These are phyloP conservation scores for Scolecobasidium constrictum DNA, from an alignment of 2,329 filamentous ascomycete genomes.

Conservation along the genomic window DNA sequence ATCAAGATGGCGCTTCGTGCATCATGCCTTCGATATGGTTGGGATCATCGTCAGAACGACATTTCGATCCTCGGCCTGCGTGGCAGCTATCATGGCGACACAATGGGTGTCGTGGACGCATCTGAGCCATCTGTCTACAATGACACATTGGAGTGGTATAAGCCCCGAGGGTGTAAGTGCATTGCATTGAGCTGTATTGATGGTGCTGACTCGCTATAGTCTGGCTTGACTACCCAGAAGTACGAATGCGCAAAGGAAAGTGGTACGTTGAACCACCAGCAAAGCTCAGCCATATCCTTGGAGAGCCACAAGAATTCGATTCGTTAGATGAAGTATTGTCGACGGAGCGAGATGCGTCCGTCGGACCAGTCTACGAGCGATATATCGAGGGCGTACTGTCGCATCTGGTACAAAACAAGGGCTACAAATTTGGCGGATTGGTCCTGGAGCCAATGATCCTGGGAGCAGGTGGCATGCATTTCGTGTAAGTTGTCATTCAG, in stretches of 20 bases:
- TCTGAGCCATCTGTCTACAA: slow-evolving; percentile 70
- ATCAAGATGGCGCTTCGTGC: slow-evolving; percentile 76
- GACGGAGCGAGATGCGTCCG: slow-evolving; percentile 30
- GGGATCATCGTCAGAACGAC: slow-evolving; percentile 40
- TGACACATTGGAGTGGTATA: slow-evolving; percentile 78
- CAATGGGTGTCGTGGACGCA: slow-evolving; percentile 79
- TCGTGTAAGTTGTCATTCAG: slow-evolving; percentile 46
- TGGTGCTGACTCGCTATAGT: not conserved
- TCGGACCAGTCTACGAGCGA: slow-evolving; percentile 39
- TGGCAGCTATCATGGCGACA: slow-evolving; percentile 79
- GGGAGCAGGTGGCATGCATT: slow-evolving; percentile 73
- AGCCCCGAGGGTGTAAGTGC: slow-evolving; percentile 53
- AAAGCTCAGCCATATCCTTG: slow-evolving; percentile 36
- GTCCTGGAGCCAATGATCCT: slow-evolving; percentile 73
- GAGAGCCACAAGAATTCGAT: slow-evolving; percentile 25
- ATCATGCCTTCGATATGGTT: slow-evolving; percentile 53
- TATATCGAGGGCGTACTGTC: slow-evolving; percentile 49
- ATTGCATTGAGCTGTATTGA: not conserved
- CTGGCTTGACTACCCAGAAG: slow-evolving; percentile 71
- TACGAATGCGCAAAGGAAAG: slow-evolving; percentile 53
- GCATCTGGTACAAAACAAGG: slow-evolving; percentile 40
- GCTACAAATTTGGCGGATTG: slow-evolving; percentile 61
- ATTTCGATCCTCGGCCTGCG: slow-evolving; percentile 64
- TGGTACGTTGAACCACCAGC: slow-evolving; percentile 55
- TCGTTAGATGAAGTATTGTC: slow-evolving; percentile 20